A percentile compares a stretch with the other conserved stretches of the same genome.
Evolutionary conservation across 1,284 basidiomycete genomes (phyloP).

Genomic region (Trametes versicolor): DNA sequence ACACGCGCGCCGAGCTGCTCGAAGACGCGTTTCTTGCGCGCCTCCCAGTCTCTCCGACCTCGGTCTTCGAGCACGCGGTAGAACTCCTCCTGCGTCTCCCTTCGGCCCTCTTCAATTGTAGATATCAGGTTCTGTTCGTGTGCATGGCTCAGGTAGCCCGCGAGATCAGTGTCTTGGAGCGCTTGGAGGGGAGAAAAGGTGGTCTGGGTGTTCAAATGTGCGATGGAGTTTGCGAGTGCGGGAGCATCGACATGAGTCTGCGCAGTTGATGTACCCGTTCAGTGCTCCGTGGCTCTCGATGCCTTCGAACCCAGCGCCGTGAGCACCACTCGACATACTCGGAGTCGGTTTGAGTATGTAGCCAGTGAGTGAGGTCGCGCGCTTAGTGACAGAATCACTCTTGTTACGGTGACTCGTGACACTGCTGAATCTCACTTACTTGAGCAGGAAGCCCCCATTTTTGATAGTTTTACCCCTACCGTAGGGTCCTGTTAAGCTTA

Average conservation of each 20-base stretch:
- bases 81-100: slow-evolving; percentile 88
- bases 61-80: slow-evolving; percentile 83
- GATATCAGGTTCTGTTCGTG: slow-evolving; percentile 95
- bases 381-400: too few relatives aligned
- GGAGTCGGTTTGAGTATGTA: too few relatives aligned
- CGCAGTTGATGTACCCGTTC: too few relatives aligned
- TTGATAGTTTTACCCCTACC: too few relatives aligned
- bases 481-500: too few relatives aligned
- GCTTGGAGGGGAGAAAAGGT: slow-evolving; percentile 92
- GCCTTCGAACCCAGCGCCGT: too few relatives aligned
- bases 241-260: slow-evolving; percentile 92
- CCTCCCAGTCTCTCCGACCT: slow-evolving; percentile 87
- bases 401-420: too few relatives aligned
- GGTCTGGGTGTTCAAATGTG: slow-evolving; percentile 83
- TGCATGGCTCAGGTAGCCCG: slow-evolving; percentile 88
- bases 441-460: too few relatives aligned
- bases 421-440: too few relatives aligned
- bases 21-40: slow-evolving; percentile 88
- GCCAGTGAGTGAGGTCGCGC: too few relatives aligned
- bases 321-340: too few relatives aligned
- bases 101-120: slow-evolving; percentile 90
- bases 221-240: slow-evolving; percentile 80
- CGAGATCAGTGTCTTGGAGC: slow-evolving; percentile 90
- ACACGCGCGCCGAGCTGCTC: slow-evolving; percentile 86
- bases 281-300: too few relatives aligned